Evolutionary conservation across 108 stramenopile species (phyloP), one percentile per base, ranked within the genome.

Genomic region (Seminavis robusta): DNA sequence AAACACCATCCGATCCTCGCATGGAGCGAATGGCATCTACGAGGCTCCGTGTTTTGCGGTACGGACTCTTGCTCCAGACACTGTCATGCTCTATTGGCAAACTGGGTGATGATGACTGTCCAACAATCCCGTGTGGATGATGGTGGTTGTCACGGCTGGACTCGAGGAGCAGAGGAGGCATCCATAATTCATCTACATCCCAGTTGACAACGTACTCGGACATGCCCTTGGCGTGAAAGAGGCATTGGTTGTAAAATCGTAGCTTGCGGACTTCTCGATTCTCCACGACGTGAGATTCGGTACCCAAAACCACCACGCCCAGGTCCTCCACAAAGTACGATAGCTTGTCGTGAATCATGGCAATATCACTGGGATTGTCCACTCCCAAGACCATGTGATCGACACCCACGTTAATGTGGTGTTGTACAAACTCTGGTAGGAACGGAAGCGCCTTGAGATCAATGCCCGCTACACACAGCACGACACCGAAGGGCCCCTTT

Each of bases 181-280:
- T 21, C 61, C 61, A 67, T 21, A 50, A 70, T 28, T 70, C 69
- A 48, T 70, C 69, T 19, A 63, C 9, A 43, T 70, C 69, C 61
- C 61, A 70, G 25, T 44, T 70, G 3, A 25, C 69, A 16, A 56
- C 24, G 33, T 61, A 69, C 24, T 49, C 24, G 10, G 67, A 23
- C 5, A 52, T 16, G 23, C 67, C 67, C 52, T 69, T 69, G 67
- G 33, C 46, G 21, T 61, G 52, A 47, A 62, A 62, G 13, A 69
- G 52, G 17, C 60, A 63, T 25, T 52, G n/a, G 25, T 63, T 52
- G 39, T 70, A 70, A 44, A 70, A 70, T 20, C 36, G 36, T 15
- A 53, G 44, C 24, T 63, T 63, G 16, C 1, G 29, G 11, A 56
- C 23, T 24, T 65, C 24, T n/a, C n/a, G n/a, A n/a, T n/a, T n/a